Evolutionary conservation across 257 asterid genomes (phyloP), one percentile per base, ranked within the genome.

Genomic region (Solanum pimpinellifolium): DNA sequence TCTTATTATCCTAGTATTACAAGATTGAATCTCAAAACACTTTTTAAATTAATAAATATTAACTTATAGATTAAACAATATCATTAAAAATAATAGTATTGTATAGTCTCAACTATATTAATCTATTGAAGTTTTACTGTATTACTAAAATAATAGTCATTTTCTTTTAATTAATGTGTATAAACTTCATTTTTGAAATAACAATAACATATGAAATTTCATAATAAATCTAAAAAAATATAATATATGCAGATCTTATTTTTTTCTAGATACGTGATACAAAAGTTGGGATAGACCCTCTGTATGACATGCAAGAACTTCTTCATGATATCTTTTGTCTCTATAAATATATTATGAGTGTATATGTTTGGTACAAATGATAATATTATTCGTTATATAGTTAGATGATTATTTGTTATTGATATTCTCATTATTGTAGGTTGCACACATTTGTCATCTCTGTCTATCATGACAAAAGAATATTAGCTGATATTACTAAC

Each of bases 191-290:
- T 52, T 52, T 49, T 20, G 62, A 11, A 52, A 52, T 18, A 52
- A 52, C 11, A 56, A 56, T 7, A 56, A 56, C 6, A 3, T 8
- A 20, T 59, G 2, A 0, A 59, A 20, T 59, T 3, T 59, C 25
- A 59, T 5, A 0, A 59, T 20, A 20, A 59, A 0, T 59, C 1
- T 59, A 59, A 59, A 59, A 59, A 0, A 59, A 59, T 59, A 59
- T 1, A 59, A 59, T 59, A 59, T 59, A 59, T 21, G 25, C 27
- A 59, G 0, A 20, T 20, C 2, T 59, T 59, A 59, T 11, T 59
- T 0, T 11, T 56, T 3, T 59, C 2, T 59, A 35, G 39, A 1
- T 35, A 8, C 0, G 27, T 59, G 0, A 0, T 59, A 59, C 5
- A 52, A 52, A 52, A 23, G 62, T 0, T 52, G 62, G 3, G 21